Conservation (phyloP, 2,329 filamentous ascomycete species). For the Hypoxylon sp. region DNA sequence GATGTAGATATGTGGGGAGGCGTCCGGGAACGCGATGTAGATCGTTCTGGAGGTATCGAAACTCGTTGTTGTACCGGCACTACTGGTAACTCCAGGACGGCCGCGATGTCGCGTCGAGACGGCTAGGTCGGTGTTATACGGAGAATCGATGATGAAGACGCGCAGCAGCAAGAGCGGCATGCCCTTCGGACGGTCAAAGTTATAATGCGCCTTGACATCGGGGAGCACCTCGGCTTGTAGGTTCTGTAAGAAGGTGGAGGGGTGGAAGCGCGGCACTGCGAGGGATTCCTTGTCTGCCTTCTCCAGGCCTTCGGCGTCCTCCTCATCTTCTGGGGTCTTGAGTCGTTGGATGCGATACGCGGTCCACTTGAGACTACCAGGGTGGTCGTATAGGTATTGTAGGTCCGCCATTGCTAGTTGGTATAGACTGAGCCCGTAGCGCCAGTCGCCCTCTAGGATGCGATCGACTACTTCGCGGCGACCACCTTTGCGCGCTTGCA, state of each 20-base stretch:
- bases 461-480: slow-evolving; percentile 75
- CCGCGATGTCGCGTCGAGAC: slow-evolving; percentile 52
- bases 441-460: slow-evolving; percentile 78
- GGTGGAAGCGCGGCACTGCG: slow-evolving; percentile 79
- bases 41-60: slow-evolving; percentile 79
- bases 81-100: slow-evolving; percentile 34
- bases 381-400: slow-evolving; percentile 76
- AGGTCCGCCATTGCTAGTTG: slow-evolving; percentile 79
- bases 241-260: slow-evolving; percentile 82
- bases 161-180: slow-evolving; percentile 82
- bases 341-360: slow-evolving; percentile 72
- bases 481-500: slow-evolving; percentile 72
- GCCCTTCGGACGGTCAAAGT: slow-evolving; percentile 78
- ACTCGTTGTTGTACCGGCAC: slow-evolving; percentile 57
- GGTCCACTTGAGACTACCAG: slow-evolving; percentile 74
- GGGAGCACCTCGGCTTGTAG: slow-evolving; percentile 82
- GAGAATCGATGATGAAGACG: slow-evolving; percentile 84
- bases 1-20: slow-evolving; percentile 81
- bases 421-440: slow-evolving; percentile 74
- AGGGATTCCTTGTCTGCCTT: slow-evolving; percentile 64
- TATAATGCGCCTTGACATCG: slow-evolving; percentile 87
- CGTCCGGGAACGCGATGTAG: slow-evolving; percentile 86
- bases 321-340: slow-evolving; percentile 58
- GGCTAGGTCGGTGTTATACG: slow-evolving; percentile 76
- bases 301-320: slow-evolving; percentile 57